Evolutionary conservation across 768 basidiomycete species (phyloP), one percentile per base, ranked within the genome.

Genomic region (Leucocoprinus sp.): DNA sequence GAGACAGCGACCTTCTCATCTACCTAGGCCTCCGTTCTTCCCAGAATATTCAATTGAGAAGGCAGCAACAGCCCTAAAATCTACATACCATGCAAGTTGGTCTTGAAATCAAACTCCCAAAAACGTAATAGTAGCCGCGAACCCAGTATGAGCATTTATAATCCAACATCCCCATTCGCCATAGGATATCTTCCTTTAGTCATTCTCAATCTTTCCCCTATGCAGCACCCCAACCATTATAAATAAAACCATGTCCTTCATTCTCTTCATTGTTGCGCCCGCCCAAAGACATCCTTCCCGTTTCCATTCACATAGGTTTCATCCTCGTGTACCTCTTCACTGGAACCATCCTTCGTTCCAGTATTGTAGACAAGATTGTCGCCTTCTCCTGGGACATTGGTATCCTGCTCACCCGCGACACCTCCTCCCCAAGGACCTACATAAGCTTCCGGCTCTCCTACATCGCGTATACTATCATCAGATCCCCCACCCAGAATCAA

Each of bases 401-500:
- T 26, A 5, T 41, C 37, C 28, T 27, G 15, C 23, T 40, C 35
- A 3, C 39, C 45, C 37, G 19, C 5, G 36, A 42, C n/a, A n/a
- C 37, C 22, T 51, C 50, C 29, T 51, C 45, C n/a, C 42, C 27
- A 5, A 40, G 36, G 4, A 51, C 6, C 31, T 8, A 4, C 31
- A n/a, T 8, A 8, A 31, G 6, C 31, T 31, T 26, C 37, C 34
- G 9, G 23, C 46, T 27, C 45, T 48, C 41, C 17, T 26, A 8
- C 26, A 43, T 42, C 45, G n/a, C n/a, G n/a, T n/a, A n/a, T n/a
- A n/a, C n/a, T n/a, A 43, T 51, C 35, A 44, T 29, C 26, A 38
- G 42, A 26, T 8, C 22, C 36, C 19, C 22, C 36, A 37, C 9
- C 17, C 15, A 37, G 9, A 8, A 37, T 37, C 36, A 37, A 37